phyloP scores from a whole-genome alignment of 2,329 filamentous ascomycete species.

The Dothiorella sarmentorum region DNA sequence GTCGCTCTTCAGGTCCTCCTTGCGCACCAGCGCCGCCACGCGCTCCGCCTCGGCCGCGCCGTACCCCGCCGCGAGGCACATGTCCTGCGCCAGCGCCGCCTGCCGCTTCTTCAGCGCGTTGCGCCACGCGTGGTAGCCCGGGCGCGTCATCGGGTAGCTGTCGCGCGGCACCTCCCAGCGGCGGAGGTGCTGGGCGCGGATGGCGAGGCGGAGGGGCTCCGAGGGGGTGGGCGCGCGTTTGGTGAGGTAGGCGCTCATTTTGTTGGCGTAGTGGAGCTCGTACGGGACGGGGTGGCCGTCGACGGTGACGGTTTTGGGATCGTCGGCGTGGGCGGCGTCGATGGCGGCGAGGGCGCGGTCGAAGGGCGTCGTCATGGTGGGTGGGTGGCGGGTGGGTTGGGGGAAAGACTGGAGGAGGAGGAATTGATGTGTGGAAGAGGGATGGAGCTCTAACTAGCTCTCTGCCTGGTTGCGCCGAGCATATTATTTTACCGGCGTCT shows the following conservation, averaged over 20 bases:
- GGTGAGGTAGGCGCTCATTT: slow-evolving; percentile 73
- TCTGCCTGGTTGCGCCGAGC: background rate
- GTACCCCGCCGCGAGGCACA: slow-evolving; percentile 54
- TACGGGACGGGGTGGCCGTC: slow-evolving; percentile 54
- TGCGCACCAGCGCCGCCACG: slow-evolving; percentile 70
- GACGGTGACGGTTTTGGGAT: slow-evolving; percentile 57
- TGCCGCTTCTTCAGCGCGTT: slow-evolving; percentile 70
- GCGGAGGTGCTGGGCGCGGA: slow-evolving; percentile 79
- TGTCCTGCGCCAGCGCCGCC: slow-evolving; percentile 55
- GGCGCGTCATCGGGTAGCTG: slow-evolving; percentile 68
- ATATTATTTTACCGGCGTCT: slow-evolving; percentile 5
- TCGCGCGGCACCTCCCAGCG: slow-evolving; percentile 79
- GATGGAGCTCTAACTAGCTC: background rate
- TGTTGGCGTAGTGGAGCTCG: slow-evolving; percentile 76
- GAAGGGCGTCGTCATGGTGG: slow-evolving; percentile 26
- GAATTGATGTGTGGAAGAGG: background rate
- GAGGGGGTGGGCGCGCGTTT: slow-evolving; percentile 57
- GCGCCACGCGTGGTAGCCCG: slow-evolving; percentile 79
- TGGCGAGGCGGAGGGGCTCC: slow-evolving; percentile 67
- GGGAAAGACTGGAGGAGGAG: background rate
- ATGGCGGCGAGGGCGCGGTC: slow-evolving; percentile 61
- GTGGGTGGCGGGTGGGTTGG: background rate
- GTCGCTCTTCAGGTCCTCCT: slow-evolving; percentile 66
- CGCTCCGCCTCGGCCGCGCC: slow-evolving; percentile 54
- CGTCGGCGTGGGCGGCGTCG: slow-evolving; percentile 67